Evolutionary conservation across 345 rosid genomes (phyloP).

Genomic region (Boechera retrofracta): DNA sequence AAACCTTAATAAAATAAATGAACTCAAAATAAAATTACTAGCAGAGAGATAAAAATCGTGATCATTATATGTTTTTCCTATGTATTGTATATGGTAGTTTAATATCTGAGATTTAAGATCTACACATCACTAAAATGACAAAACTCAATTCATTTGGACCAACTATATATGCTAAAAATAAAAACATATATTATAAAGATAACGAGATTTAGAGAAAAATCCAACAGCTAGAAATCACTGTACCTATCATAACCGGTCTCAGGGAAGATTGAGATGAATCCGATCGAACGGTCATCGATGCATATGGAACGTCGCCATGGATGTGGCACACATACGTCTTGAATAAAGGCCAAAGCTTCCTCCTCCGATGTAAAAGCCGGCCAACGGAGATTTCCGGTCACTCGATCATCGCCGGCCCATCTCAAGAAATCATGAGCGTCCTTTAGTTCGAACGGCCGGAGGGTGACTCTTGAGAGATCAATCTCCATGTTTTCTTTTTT

Average conservation of each 20-base stretch:
- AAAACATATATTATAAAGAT: too few relatives aligned
- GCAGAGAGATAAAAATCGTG: too few relatives aligned
- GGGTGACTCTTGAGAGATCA: slow-evolving; percentile 40
- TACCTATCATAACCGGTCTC: slow-evolving; percentile 41
- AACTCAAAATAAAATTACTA: too few relatives aligned
- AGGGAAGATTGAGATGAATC: slow-evolving; percentile 50
- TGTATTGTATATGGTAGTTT: too few relatives aligned
- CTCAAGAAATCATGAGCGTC: slow-evolving; percentile 53
- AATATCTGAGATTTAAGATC: too few relatives aligned
- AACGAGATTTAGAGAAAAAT: too few relatives aligned
- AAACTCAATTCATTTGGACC: too few relatives aligned
- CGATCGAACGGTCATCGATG: slow-evolving; percentile 50
- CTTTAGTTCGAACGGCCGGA: slow-evolving; percentile 47
- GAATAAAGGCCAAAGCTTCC: slow-evolving; percentile 49
- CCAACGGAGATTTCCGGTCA: slow-evolving; percentile 48
- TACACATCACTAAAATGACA: too few relatives aligned
- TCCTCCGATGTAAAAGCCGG: slow-evolving; percentile 46
- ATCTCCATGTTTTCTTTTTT: slow-evolving; percentile 25
- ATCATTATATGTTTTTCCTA: too few relatives aligned
- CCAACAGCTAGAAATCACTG: too few relatives aligned
- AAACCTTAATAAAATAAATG: too few relatives aligned
- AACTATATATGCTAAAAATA: too few relatives aligned
- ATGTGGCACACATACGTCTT: slow-evolving; percentile 53
- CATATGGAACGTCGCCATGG: slow-evolving; percentile 62
- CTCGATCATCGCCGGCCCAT: slow-evolving; percentile 52